Percentiles rank a stretch among this genome's conserved stretches.
Evolutionary conservation across 768 basidiomycete genomes (phyloP).

Genomic region (Phylloporus arenicola): DNA sequence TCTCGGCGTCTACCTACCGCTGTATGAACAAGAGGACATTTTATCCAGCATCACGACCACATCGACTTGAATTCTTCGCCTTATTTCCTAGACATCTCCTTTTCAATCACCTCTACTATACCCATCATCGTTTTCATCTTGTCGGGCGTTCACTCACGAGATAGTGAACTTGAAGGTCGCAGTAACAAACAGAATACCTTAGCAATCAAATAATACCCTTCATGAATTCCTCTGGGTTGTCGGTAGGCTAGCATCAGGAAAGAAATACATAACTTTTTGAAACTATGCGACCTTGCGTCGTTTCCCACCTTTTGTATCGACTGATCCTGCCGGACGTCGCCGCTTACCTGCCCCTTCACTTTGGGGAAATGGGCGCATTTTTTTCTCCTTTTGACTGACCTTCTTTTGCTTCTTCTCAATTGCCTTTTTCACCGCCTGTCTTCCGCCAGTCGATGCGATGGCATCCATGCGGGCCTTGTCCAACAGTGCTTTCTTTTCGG

Average conservation of each 20-base stretch:
- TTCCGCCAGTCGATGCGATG: slow-evolving; percentile 70
- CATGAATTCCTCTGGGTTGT: slow-evolving; percentile 2
- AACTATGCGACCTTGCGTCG: slow-evolving; percentile 20
- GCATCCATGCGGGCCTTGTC: slow-evolving; percentile 75
- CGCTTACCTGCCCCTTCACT: slow-evolving; percentile 11
- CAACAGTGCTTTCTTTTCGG: slow-evolving; percentile 71
- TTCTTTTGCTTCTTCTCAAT: slow-evolving; percentile 89
- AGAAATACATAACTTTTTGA: background rate
- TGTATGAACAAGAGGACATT: slow-evolving; percentile 64
- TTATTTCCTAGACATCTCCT: slow-evolving; percentile 21
- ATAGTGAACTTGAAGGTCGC: slow-evolving; percentile 22
- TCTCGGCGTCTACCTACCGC: slow-evolving; percentile 66
- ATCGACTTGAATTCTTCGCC: slow-evolving; percentile 13
- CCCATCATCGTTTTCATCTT: slow-evolving; percentile 28
- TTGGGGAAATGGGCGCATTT: slow-evolving; percentile 60
- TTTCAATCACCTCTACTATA: slow-evolving; percentile 21
- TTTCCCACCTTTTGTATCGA: slow-evolving; percentile 13
- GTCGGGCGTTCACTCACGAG: slow-evolving; percentile 19
- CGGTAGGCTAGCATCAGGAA: background rate
- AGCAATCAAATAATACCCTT: slow-evolving; percentile 24
- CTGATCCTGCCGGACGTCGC: slow-evolving; percentile 12
- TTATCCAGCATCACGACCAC: slow-evolving; percentile 18
- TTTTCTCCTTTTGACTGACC: slow-evolving; percentile 84
- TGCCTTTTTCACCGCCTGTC: slow-evolving; percentile 76
- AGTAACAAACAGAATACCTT: slow-evolving; percentile 28